Percentiles rank a stretch among this genome's conserved stretches.
phyloP scores from a whole-genome alignment of 345 rosid species.

The Linum lewisii region DNA sequence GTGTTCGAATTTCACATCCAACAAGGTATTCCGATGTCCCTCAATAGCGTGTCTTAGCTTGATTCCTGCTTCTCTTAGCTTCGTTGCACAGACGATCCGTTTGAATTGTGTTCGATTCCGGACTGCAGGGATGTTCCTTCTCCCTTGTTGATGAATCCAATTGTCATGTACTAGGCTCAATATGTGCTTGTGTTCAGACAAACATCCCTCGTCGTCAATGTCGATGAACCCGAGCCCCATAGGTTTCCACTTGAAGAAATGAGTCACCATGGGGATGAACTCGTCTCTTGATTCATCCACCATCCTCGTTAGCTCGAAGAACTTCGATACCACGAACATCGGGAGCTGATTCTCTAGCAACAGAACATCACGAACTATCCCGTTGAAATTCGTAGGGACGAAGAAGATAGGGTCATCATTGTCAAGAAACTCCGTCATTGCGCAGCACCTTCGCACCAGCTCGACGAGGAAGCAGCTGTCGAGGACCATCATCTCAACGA shows the following conservation, averaged over 20 bases:
- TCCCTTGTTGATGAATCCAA: constrained; percentile 3
- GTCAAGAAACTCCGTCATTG: not conserved
- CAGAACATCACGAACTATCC: not conserved
- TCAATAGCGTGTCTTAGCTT: not conserved
- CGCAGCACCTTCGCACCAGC: not conserved
- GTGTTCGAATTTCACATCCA: constrained; percentile 14
- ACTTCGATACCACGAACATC: not conserved
- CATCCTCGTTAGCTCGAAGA: not conserved
- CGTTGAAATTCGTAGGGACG: not conserved
- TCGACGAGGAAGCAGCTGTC: constrained; percentile 18
- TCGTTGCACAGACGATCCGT: constrained; percentile 2
- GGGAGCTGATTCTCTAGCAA: not conserved
- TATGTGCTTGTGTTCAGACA: constrained; percentile 6
- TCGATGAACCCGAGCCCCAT: not conserved
- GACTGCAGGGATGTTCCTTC: not conserved
- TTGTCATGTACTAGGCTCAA: not conserved
- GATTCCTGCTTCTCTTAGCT: constrained; percentile 24
- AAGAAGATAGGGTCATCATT: not conserved
- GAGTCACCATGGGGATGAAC: not conserved
- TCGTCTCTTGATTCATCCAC: not conserved
- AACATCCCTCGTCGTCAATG: not conserved
- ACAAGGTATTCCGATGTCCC: not conserved
- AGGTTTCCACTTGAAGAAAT: not conserved
- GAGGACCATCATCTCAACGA: constrained; percentile 25
- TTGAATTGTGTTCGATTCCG: not conserved